Evolutionary conservation across 2,329 filamentous ascomycete genomes (phyloP).

Genomic region (Xenosphaeropsis pyriputrescens): DNA sequence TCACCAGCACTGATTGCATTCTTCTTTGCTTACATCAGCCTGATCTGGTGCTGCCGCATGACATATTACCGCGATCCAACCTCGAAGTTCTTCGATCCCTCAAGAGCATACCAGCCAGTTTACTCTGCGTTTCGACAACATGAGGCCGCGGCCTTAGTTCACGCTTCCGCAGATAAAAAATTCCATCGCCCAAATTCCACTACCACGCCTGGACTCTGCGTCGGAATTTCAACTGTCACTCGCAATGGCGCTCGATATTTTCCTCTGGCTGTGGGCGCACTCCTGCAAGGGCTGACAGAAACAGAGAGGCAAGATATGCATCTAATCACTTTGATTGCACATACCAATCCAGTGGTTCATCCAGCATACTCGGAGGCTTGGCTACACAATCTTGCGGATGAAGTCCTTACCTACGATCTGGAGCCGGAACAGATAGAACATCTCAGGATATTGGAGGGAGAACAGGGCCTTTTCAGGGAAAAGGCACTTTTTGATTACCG

Average conservation of each 20-base stretch:
- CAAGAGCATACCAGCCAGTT: slow-evolving; percentile 11
- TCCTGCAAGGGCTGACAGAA: slow-evolving; percentile 17
- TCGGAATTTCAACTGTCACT: slow-evolving; percentile 5
- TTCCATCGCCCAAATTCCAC: not conserved
- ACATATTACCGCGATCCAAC: slow-evolving; percentile 15
- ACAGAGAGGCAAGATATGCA: slow-evolving; percentile 18
- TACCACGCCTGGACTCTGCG: slow-evolving; percentile 3
- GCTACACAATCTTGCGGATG: slow-evolving; percentile 18
- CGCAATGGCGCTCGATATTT: slow-evolving; percentile 5
- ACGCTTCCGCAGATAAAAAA: slow-evolving; percentile 1
- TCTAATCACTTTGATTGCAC: slow-evolving; percentile 20
- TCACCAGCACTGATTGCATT: too few species aligned
- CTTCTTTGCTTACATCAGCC: too few species aligned
- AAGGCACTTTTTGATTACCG: slow-evolving; percentile 20
- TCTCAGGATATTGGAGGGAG: slow-evolving; percentile 1
- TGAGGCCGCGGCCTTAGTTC: slow-evolving; percentile 12
- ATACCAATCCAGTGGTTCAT: slow-evolving; percentile 17
- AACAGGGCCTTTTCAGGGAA: slow-evolving; percentile 10
- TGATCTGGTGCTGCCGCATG: slow-evolving; percentile 7
- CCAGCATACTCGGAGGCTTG: slow-evolving; percentile 18
- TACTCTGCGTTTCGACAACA: slow-evolving; percentile 13
- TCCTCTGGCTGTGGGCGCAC: slow-evolving; percentile 8
- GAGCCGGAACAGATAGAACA: not conserved
- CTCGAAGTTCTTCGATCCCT: slow-evolving; percentile 16
- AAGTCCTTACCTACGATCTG: slow-evolving; percentile 19